Conservation (phyloP, 2,329 filamentous ascomycete genomes). For the Paecilomyces variotii region DNA sequence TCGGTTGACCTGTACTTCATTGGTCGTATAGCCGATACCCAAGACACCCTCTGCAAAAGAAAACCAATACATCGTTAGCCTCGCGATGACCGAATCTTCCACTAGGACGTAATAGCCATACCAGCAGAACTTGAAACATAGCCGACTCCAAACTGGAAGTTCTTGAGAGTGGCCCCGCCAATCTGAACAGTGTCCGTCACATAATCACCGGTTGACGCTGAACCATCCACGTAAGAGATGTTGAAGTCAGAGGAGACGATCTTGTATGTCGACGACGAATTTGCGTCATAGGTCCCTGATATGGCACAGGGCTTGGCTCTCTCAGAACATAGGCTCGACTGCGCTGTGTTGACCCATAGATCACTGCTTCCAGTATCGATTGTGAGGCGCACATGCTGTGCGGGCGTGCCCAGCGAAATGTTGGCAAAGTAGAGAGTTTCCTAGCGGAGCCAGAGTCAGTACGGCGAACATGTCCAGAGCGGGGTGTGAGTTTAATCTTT, state of each 20-base stretch:
- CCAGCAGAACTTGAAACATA: constrained; percentile 45
- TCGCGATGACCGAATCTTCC: neutral
- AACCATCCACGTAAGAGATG: constrained; percentile 80
- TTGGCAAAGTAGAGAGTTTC: constrained; percentile 54
- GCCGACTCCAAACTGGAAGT: constrained; percentile 54
- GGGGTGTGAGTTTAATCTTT: neutral
- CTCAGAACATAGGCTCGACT: constrained; percentile 42
- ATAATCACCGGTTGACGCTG: constrained; percentile 70
- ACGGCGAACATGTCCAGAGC: neutral
- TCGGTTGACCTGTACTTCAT: constrained; percentile 56
- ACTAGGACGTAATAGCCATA: constrained; percentile 9
- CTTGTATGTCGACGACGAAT: constrained; percentile 63
- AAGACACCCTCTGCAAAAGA: constrained; percentile 59
- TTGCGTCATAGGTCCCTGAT: constrained; percentile 47
- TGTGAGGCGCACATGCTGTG: constrained; percentile 47
- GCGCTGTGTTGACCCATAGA: constrained; percentile 50
- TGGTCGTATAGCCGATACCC: constrained; percentile 72
- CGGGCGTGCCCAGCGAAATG: constrained; percentile 49
- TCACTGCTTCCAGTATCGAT: constrained; percentile 58
- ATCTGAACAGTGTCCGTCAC: constrained; percentile 62
- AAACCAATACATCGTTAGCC: constrained; percentile 2
- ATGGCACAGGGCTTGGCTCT: constrained; percentile 33
- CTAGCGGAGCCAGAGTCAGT: constrained; percentile 13
- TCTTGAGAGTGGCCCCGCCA: constrained; percentile 40
- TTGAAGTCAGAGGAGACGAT: constrained; percentile 72